A percentile compares a stretch with the other conserved stretches of the same genome.
Conservation (phyloP, 768 basidiomycete genomes). For the Russula sp. region DNA sequence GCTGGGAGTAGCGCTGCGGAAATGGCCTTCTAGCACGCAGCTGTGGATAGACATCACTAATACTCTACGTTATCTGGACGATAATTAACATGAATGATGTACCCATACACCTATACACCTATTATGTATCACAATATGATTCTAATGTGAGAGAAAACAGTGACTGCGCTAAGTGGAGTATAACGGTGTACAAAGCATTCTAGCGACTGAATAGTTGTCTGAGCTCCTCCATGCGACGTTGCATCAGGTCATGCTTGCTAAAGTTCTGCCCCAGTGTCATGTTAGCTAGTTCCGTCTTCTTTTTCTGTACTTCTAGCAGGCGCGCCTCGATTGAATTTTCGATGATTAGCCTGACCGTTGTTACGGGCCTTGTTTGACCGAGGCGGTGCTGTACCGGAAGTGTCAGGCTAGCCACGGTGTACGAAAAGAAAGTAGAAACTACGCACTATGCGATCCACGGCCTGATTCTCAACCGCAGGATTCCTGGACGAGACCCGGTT, state of each 20-base stretch:
- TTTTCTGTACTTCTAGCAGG: slow-evolving; percentile 87
- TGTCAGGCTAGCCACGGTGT: background rate
- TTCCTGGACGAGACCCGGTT: slow-evolving; percentile 51
- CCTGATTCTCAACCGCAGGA: slow-evolving; percentile 95
- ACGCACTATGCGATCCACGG: slow-evolving; percentile 91
- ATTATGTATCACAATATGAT: slow-evolving; percentile 16
- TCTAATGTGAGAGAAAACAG: background rate
- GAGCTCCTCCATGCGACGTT: slow-evolving; percentile 85
- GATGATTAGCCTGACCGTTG: slow-evolving; percentile 89
- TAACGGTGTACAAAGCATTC: background rate
- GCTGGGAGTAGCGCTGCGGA: slow-evolving; percentile 65
- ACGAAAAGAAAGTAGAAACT: slow-evolving; percentile 18
- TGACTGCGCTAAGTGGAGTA: background rate
- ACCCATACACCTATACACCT: slow-evolving; percentile 5
- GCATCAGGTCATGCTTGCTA: slow-evolving; percentile 82
- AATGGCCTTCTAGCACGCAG: slow-evolving; percentile 55
- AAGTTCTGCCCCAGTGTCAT: slow-evolving; percentile 85
- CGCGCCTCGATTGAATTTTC: slow-evolving; percentile 91
- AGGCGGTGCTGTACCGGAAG: slow-evolving; percentile 69
- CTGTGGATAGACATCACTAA: slow-evolving; percentile 2
- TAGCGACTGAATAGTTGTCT: slow-evolving; percentile 59
- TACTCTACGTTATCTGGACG: slow-evolving; percentile 16
- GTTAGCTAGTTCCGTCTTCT: slow-evolving; percentile 92
- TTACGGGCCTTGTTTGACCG: slow-evolving; percentile 89
- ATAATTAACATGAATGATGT: slow-evolving; percentile 17